Percentiles rank a stretch among this genome's conserved stretches.
Evolutionary conservation across 257 asterid genomes (phyloP).

Genomic region (Catharanthus roseus): DNA sequence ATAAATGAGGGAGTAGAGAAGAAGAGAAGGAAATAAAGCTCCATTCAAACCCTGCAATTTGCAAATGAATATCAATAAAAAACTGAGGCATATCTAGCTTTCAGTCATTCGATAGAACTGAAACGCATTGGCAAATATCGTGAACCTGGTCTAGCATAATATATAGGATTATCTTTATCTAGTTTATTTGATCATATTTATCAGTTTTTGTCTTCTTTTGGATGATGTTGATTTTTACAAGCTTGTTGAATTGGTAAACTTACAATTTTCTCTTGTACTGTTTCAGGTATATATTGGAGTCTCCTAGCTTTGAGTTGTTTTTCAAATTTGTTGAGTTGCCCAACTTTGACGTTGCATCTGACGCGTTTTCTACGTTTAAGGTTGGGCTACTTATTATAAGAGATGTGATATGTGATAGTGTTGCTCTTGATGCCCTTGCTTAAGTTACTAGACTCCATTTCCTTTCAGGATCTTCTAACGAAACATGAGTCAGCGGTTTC

Average conservation of each 20-base stretch:
- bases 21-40: neutral
- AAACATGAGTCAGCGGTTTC: slow-evolving; percentile 75
- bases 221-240: neutral
- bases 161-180: neutral
- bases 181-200: neutral
- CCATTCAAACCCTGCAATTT: neutral
- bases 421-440: slow-evolving; percentile 10
- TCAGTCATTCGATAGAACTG: neutral
- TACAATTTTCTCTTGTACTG: slow-evolving; percentile 17
- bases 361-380: slow-evolving; percentile 96
- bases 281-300: slow-evolving; percentile 83
- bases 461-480: slow-evolving; percentile 81
- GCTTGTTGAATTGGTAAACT: neutral
- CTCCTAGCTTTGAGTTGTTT: slow-evolving; percentile 93
- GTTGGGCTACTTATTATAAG: slow-evolving; percentile 34
- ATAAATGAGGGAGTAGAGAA: neutral
- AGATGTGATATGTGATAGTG: slow-evolving; percentile 10
- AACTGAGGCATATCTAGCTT: neutral
- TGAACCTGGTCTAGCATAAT: neutral
- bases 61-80: neutral
- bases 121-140: neutral
- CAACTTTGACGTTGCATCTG: slow-evolving; percentile 86
- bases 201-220: neutral
- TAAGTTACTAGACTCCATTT: slow-evolving; percentile 11
- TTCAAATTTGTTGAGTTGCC: slow-evolving; percentile 91